A percentile compares a stretch with the other conserved stretches of the same genome.
phyloP scores from a whole-genome alignment of 1,284 basidiomycete genomes.

The Boletus semigastroideus region DNA sequence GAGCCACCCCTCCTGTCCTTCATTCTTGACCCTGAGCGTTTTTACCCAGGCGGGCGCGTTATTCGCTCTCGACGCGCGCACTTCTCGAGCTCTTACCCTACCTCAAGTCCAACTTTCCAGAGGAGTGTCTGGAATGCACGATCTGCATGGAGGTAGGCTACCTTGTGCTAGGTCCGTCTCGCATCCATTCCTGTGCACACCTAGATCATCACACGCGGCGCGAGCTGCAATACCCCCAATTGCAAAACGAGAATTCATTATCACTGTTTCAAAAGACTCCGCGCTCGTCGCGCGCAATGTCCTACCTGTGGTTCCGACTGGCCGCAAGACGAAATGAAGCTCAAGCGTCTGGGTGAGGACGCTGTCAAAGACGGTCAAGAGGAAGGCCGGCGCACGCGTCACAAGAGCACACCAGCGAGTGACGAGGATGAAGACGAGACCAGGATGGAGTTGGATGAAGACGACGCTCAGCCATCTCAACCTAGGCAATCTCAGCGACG shows the following conservation, averaged over 20 bases:
- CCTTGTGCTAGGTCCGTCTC: constrained; percentile 35
- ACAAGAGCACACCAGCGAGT: constrained; percentile 35
- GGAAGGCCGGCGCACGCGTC: constrained; percentile 45
- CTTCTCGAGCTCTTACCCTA: constrained; percentile 75
- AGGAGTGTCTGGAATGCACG: constrained; percentile 71
- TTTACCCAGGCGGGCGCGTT: constrained; percentile 60
- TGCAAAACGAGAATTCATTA: constrained; percentile 68
- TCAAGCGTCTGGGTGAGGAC: constrained; percentile 61
- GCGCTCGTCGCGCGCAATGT: constrained; percentile 48
- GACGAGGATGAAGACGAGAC: constrained; percentile 46
- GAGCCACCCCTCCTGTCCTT: constrained; percentile 29
- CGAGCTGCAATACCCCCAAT: constrained; percentile 59
- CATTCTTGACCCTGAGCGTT: constrained; percentile 3
- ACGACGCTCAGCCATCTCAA: constrained; percentile 23
- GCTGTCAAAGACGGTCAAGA: constrained; percentile 62
- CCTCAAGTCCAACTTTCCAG: constrained; percentile 70
- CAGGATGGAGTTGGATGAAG: constrained; percentile 37
- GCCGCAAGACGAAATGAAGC: constrained; percentile 47
- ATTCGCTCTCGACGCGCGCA: constrained; percentile 74
- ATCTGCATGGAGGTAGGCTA: constrained; percentile 67
- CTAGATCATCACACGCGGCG: constrained; percentile 67
- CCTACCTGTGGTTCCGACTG: constrained; percentile 60
- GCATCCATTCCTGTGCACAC: constrained; percentile 36
- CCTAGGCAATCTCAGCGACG: constrained; percentile 23
- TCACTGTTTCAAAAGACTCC: constrained; percentile 55